Base-by-base conservation (phyloP, 2,329 filamentous ascomycete species). In the Myriangium duriaei region DNA sequence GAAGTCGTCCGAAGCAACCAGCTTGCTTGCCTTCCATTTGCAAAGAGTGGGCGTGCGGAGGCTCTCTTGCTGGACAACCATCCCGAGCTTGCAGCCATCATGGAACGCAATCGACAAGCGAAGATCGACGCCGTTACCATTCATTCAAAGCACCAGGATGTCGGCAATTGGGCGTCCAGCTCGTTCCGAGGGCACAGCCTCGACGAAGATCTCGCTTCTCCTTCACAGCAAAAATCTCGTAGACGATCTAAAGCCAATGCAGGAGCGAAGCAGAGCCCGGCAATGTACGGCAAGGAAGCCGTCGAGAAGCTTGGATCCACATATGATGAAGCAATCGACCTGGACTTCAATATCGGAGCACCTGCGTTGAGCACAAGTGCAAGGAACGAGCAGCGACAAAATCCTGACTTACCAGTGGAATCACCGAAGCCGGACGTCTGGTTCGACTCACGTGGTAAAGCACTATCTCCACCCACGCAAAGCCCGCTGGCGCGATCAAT, bases 1-100 rank as follows among this genome's bases (percentile, higher is more conserved):
- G 67, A 72, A 34, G 72, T 85, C 9, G 85, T 93, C 11, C 78
- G 79, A 42, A 74, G 78, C 31, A 92, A 94, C 48, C 91, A 98
- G 53, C 62, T 86, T 29, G 74, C 80, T 9, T 79, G 74, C 38
- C 74, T 81, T 35, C 85, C 85, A 0, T 78, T 88, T 50, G 79
- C 77, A 6, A 79, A 81, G 50, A 87, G 82, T 42, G 81, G 80
- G 2, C 72, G 78, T 45, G 74, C 79, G 1, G 80, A 91, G 44
- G 48, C 72, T 4, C 51, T 76, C 1, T 65, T 87, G 2, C 72
- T 77, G 40, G 74, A 83, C 42, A 69, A 64, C 14, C 66, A 82
- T 47, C 77, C 79, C 0, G 67, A 73, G 36, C 62, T 85, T 11
- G 69, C 68, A 2, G 65, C 69, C 39, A 73, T 79, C 31, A 74